Conservation (phyloP, 163 green algal species). For the Scenedesmus sp. region DNA sequence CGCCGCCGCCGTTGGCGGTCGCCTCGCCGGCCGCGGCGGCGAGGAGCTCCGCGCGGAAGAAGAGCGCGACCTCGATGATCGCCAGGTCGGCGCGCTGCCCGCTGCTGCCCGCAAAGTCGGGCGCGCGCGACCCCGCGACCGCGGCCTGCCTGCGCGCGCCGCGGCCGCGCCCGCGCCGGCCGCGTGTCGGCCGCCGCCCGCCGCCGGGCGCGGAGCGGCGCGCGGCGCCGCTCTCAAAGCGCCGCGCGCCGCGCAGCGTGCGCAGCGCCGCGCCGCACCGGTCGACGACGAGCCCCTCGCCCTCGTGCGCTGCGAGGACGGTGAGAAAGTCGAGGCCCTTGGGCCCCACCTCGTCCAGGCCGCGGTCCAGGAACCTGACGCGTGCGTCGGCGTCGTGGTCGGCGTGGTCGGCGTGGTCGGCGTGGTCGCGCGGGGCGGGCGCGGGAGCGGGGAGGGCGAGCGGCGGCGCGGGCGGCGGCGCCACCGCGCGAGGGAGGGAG, state of each 20-base stretch:
- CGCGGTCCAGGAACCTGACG: slow-evolving; percentile 39
- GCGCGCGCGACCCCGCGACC: slow-evolving; percentile 57
- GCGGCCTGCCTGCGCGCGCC: slow-evolving; percentile 50
- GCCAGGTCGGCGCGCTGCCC: slow-evolving; percentile 57
- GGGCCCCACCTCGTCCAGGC: slow-evolving; percentile 36
- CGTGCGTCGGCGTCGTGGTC: no score
- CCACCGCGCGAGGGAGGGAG: no score
- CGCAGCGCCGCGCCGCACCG: not conserved
- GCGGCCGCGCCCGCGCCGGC: no score
- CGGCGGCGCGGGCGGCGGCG: no score
- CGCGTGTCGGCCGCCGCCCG: not conserved
- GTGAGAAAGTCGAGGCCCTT: slow-evolving; percentile 64
- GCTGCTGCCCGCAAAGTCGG: slow-evolving; percentile 39
- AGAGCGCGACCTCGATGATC: slow-evolving; percentile 69
- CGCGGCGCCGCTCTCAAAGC: not conserved
- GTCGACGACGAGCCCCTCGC: slow-evolving; percentile 69
- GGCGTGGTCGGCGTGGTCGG: no score
- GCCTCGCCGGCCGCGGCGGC: not conserved
- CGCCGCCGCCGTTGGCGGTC: not conserved
- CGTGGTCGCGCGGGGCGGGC: not conserved
- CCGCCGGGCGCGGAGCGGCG: slow-evolving; percentile 38
- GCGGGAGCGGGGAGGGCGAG: no score
- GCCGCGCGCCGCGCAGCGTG: not conserved
- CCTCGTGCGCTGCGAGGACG: slow-evolving; percentile 66
- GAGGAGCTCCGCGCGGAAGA: slow-evolving; percentile 58